Evolutionary conservation across 306 rosid genomes (phyloP), one percentile per base, ranked within the genome.

Genomic region (Cajanus cajan): DNA sequence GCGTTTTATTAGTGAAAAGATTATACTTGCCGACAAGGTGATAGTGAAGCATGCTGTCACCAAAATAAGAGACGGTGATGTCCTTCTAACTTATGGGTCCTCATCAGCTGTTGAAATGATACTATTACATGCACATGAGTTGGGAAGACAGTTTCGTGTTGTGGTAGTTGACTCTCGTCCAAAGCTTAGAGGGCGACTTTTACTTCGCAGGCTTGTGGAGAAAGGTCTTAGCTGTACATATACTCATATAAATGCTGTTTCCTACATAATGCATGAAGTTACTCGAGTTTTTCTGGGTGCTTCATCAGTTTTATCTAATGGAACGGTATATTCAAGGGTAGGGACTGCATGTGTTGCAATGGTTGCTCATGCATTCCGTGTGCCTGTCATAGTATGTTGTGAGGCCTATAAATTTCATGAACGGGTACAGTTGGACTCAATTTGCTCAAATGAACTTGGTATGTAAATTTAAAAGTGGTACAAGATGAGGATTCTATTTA

Each of bases 391-490:
- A 40, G 88, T 88, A 28, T 88, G 91, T 68, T 88, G 91, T 4
- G 91, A 88, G 82, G 89, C 91, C 36, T 88, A 88, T 83, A 88
- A 88, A 79, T 88, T 88, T 78, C 91, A 86, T 47, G 91, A 88
- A 68, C 86, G 91, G 83, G 91, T 88, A 8, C 91, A 86, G 74
- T 83, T 88, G 58, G 91, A 88, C 72, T 88, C 91, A 72, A 86
- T 88, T 71, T 88, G 91, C 82, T 88, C 91, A 0, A 88, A 88
- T 24, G 91, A 88, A 59, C 89, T 88, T 31, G 91, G 91, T 86
- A 88, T 74, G 89, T 47, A 65, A 54, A 22, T 44, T 31, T 34
- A 57, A 55, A 10, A 10, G 24, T 54, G 21, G 13, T 66, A 21
- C 13, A 25, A 15, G 58, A 55, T 37, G 52, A 72, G 13, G 76